Evolutionary conservation across 306 rosid genomes (phyloP).

Genomic region (Arachis stenosperma): DNA sequence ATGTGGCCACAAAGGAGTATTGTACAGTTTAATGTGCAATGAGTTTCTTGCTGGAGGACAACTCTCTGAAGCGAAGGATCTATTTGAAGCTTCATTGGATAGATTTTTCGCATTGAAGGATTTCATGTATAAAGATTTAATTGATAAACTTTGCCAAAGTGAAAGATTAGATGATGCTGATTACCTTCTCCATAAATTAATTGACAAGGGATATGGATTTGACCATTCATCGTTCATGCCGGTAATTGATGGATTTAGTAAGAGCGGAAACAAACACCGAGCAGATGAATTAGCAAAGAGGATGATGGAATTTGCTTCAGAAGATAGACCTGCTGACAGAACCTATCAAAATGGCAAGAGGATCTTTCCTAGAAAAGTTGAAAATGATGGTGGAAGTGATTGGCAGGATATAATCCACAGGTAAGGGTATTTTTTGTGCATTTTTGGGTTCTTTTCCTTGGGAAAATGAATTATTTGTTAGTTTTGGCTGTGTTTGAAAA

Average conservation of each 20-base stretch:
- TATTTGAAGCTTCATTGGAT: slow-evolving; percentile 74
- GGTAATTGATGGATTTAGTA: slow-evolving; percentile 79
- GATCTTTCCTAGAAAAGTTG: slow-evolving; percentile 43
- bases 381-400: slow-evolving; percentile 49
- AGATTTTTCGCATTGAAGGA: slow-evolving; percentile 59
- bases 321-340: slow-evolving; percentile 50
- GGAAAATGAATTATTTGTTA: slow-evolving; percentile 14
- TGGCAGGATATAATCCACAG: slow-evolving; percentile 85
- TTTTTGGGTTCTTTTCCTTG: slow-evolving; percentile 20
- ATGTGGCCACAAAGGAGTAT: slow-evolving; percentile 78
- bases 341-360: slow-evolving; percentile 42
- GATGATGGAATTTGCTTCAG: slow-evolving; percentile 82
- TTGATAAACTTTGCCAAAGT: slow-evolving; percentile 71
- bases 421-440: slow-evolving; percentile 46
- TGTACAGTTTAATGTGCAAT: slow-evolving; percentile 84
- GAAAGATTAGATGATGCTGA: slow-evolving; percentile 77
- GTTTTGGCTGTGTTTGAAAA: slow-evolving; percentile 24
- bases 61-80: slow-evolving; percentile 64
- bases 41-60: slow-evolving; percentile 71
- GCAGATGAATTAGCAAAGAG: slow-evolving; percentile 74
- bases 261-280: slow-evolving; percentile 70
- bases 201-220: slow-evolving; percentile 64
- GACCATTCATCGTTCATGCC: slow-evolving; percentile 82
- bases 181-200: slow-evolving; percentile 61
- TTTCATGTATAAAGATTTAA: slow-evolving; percentile 72